A percentile compares a stretch with the other conserved stretches of the same genome.
These are phyloP conservation scores for Lecanicillium sp. DNA, from an alignment of 2,329 filamentous ascomycete species.

Conservation along the genomic window DNA sequence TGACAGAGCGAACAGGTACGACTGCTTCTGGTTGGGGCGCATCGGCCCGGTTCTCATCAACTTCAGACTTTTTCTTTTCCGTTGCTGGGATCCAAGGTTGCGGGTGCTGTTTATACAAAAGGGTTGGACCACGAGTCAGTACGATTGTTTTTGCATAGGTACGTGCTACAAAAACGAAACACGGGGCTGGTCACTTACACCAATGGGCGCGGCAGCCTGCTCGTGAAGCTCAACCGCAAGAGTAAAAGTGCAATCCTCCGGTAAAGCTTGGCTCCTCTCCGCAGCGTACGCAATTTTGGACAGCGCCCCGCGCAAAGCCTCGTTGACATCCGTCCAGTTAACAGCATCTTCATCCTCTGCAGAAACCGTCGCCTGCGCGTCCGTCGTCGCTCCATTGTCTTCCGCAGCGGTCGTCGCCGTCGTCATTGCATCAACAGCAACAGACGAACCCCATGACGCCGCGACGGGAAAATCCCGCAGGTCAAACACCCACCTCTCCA, in stretches of 20 bases:
- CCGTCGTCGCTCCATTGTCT: no score
- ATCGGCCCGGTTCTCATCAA: no score
- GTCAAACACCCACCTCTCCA: constrained; percentile 57
- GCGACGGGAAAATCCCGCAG: constrained; percentile 45
- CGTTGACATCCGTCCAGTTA: constrained; percentile 56
- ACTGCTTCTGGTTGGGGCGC: background rate
- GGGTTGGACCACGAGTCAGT: no score
- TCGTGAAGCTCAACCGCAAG: constrained; percentile 67
- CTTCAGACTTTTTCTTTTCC: constrained; percentile 22
- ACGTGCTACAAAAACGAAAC: no score
- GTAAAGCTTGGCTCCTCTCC: constrained; percentile 49
- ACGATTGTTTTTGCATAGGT: no score
- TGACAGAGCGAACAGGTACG: constrained; percentile 42
- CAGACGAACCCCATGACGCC: constrained; percentile 25
- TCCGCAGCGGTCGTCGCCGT: background rate
- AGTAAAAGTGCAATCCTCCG: constrained; percentile 63
- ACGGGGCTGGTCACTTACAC: no score
- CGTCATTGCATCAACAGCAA: background rate
- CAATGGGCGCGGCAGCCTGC: constrained; percentile 49
- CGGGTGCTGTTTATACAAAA: constrained; percentile 45
- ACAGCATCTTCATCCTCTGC: constrained; percentile 14
- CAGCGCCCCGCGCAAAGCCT: constrained; percentile 64
- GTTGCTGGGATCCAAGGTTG: constrained; percentile 55
- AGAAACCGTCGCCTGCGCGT: no score
- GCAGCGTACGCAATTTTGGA: constrained; percentile 53